These are phyloP conservation scores for Bryoglossum gracile DNA, from an alignment of 495 filamentous ascomycete species.

Conservation along the genomic window DNA sequence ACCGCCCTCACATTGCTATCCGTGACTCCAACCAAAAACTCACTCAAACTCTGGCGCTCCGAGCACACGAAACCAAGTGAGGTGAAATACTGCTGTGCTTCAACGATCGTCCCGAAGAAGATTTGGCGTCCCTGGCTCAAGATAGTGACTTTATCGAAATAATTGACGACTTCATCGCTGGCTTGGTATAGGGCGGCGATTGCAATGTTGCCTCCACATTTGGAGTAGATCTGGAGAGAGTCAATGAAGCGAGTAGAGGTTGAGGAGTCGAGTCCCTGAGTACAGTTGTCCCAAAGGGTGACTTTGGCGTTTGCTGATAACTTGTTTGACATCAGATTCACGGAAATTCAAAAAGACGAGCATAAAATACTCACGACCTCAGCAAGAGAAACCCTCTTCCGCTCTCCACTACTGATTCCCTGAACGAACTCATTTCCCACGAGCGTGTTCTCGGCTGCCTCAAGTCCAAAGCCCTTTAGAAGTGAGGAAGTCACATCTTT, in stretches of 20 bases:
- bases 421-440: constrained; percentile 71
- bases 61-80: constrained; percentile 48
- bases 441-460: constrained; percentile 63
- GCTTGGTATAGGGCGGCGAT: constrained; percentile 77
- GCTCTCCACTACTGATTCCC: constrained; percentile 68
- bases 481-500: constrained; percentile 40
- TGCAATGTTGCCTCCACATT: constrained; percentile 54
- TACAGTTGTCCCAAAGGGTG: constrained; percentile 80
- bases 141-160: constrained; percentile 72
- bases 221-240: constrained; percentile 54
- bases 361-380: constrained; percentile 61
- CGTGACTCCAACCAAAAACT: constrained; percentile 66
- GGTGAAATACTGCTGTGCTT: constrained; percentile 53
- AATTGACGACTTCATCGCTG: constrained; percentile 61
- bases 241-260: constrained; percentile 70
- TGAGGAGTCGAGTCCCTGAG: constrained; percentile 67
- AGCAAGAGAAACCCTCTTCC: constrained; percentile 73
- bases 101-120: constrained; percentile 51
- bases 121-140: constrained; percentile 68
- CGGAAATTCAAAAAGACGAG: too few species aligned
- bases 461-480: constrained; percentile 67
- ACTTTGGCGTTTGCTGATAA: constrained; percentile 55
- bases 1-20: constrained; percentile 52
- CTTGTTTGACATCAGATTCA: constrained; percentile 34
- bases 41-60: constrained; percentile 48